Evolutionary conservation across 2,329 filamentous ascomycete species (phyloP), one percentile per base, ranked within the genome.

Genomic region (Colletotrichum chlorophyti): DNA sequence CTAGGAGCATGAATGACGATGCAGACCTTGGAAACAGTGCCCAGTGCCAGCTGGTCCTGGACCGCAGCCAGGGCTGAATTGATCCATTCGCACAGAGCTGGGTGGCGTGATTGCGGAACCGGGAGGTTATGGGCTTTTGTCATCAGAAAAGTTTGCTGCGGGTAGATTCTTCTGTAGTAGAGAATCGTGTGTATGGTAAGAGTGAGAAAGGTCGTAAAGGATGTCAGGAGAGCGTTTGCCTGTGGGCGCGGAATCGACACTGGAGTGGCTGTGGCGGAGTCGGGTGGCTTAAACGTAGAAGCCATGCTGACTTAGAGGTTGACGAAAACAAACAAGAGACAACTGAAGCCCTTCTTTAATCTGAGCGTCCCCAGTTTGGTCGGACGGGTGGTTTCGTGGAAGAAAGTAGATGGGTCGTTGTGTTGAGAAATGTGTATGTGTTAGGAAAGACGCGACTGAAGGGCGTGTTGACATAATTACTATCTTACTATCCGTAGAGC

Each of bases 131-230:
- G 93, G 67, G 91, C 92, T 63, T 89, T 85, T 34, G 89, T 85
- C 37, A 89, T 86, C 57, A 94, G 83, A 76, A 97, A 97, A 31
- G 91, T 91, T 24, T 84, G 76, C 45, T 77, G 74, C 0, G 93
- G 92, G 73, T 97, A 97, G 68, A 97, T 85, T 59, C 75, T 74
- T 65, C 93, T 90, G 68, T 95, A 87, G 78, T 88, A 94, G 65
- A 97, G 85, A 66, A 97, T 88, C 58, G 91, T 91, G 79, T 97
- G 93, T 63, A 94, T 85, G 66, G 90, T 85, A 62, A 94, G 86
- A 60, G 88, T 91, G 53, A 97, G 84, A 76, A 97, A 97, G 68
- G 88, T 85, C 61, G 84, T 85, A 75, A 96, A 93, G 48, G 87
- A 84, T 55, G 80, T 76, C 63, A 93, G 82, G 64, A 93, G 84